Base-by-base conservation (phyloP, 257 asterid genomes). In the Solanum chilense region DNA sequence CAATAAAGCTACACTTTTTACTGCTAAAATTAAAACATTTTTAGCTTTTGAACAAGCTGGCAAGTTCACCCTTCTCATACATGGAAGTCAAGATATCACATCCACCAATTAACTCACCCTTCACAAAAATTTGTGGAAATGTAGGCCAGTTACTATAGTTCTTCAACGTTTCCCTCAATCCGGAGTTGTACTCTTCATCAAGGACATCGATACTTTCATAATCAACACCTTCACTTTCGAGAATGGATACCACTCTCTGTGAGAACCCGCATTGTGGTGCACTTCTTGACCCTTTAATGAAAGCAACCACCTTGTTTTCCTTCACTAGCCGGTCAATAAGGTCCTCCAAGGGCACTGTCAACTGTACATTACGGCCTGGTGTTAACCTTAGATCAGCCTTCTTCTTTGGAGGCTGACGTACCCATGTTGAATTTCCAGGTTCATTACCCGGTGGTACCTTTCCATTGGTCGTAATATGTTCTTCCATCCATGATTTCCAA, bases 401-500 rank as follows among this genome's bases (percentile, higher is more conserved):
- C 92, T 92, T 97, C 83, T 90, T 92, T 33, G 98, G 95, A 77
- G 96, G 93, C 91, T 92, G 93, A 83, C 92, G 93, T 49, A 92
- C 92, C 99, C 98, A 97, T 11, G 97, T 93, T 29, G 94, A 71
- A 85, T 95, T 94, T 87, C 98, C 99, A 7, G 98, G 87, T 90
- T 94, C 98, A 42, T 97, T 97, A 23, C 98, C 99, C 0, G 95
- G 98, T 27, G 99, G 99, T 71, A 97, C 95, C 88, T 95, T 97
- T 62, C 98, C 98, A 1, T 93, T 90, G 41, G 91, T 91, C 60
- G 94, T 90, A 87, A 97, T 97, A 64, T 94, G 98, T 90, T 95
- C 99, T 94, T 95, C 98, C 94, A 95, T 87, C 99, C 99, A 97
- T 89, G 96, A 89, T 86, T 95, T 97, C 99, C 99, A 96, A 52